A percentile compares a stretch with the other conserved stretches of the same genome.
These are phyloP conservation scores for Leccinum variicolor DNA, from an alignment of 768 basidiomycete genomes.

Conservation along the genomic window DNA sequence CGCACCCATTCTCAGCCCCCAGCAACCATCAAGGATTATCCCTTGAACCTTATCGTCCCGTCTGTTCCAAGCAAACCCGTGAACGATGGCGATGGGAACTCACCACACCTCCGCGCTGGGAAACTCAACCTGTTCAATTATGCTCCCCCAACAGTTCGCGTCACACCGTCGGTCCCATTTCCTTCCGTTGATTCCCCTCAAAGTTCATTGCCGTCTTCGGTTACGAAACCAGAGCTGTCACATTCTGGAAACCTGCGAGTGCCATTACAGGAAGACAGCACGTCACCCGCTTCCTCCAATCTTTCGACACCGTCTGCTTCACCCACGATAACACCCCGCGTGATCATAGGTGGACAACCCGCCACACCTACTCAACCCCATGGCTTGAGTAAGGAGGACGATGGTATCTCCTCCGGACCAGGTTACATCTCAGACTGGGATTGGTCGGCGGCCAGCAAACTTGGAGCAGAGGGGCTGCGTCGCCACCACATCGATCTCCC, in stretches of 20 bases:
- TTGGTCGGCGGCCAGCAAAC: conserved; percentile 15
- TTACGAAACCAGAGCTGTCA: background rate
- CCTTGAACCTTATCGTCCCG: conserved; percentile 2
- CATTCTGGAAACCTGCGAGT: background rate
- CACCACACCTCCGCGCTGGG: conserved; percentile 9
- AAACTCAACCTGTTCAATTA: conserved; percentile 33
- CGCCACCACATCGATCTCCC: background rate
- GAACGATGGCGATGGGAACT: background rate
- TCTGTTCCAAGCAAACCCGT: background rate
- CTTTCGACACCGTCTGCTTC: conserved; percentile 25
- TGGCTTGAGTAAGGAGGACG: background rate
- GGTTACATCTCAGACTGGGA: conserved; percentile 20
- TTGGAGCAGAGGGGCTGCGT: background rate
- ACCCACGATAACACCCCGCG: conserved; percentile 17
- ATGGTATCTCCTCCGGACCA: background rate
- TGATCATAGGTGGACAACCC: conserved; percentile 26
- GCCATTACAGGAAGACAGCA: conserved; percentile 11
- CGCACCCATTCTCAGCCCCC: background rate
- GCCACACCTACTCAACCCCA: conserved; percentile 10
- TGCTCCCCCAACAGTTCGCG: conserved; percentile 23
- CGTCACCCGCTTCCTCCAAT: conserved; percentile 26
- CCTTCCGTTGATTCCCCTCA: background rate
- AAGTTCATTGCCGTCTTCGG: background rate
- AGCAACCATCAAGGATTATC: conserved; percentile 12
- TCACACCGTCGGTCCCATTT: background rate